These are phyloP conservation scores for Vitis riparia DNA, from an alignment of 164 flowering plant species.

Conservation along the genomic window DNA sequence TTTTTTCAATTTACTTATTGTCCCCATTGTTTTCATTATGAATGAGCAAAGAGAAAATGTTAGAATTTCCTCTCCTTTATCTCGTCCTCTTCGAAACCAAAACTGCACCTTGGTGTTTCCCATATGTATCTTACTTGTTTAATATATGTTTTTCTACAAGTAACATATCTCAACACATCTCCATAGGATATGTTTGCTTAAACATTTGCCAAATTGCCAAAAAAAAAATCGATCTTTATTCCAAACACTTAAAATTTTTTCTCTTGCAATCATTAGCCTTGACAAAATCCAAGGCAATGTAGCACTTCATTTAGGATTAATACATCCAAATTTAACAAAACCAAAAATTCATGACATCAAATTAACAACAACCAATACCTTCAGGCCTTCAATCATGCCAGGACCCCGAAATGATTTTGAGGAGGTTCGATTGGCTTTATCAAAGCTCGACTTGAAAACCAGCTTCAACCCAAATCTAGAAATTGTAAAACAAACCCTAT, in stretches of 20 bases:
- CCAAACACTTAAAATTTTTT: background rate
- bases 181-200: no score
- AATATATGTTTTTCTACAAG: no score
- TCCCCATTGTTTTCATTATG: no score
- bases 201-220: background rate
- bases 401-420: constrained; percentile 97
- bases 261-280: no score
- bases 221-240: background rate
- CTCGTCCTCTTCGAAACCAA: no score
- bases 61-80: no score
- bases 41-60: no score
- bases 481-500: constrained; percentile 1
- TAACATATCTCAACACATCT: no score
- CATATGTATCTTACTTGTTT: no score
- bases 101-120: no score
- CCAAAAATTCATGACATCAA: background rate
- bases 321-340: no score
- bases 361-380: constrained; percentile 36
- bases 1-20: no score
- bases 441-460: constrained; percentile 96
- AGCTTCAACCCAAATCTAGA: constrained; percentile 75
- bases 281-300: background rate
- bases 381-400: constrained; percentile 81
- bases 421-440: constrained; percentile 97
- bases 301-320: background rate